A percentile compares a stretch with the other conserved stretches of the same genome.
Evolutionary conservation across 208 protist genomes (phyloP).

Genomic region (Trypanosoma theileri): DNA sequence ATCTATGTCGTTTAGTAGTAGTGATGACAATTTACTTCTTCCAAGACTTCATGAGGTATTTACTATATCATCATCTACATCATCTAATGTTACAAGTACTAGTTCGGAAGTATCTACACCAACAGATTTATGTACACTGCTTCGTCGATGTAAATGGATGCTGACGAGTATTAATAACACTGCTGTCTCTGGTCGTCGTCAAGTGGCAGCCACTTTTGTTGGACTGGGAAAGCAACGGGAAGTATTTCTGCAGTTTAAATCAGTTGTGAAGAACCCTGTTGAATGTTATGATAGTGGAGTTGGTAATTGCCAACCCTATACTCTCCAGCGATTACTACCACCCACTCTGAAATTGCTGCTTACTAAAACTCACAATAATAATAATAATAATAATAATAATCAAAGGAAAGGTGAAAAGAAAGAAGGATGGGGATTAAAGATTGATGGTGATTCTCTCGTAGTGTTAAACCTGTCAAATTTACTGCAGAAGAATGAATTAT

Average conservation of each 20-base stretch:
- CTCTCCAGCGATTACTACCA: conserved; percentile 9
- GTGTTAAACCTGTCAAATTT: conserved; percentile 25
- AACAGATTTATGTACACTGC: conserved; percentile 7
- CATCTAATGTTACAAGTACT: background rate
- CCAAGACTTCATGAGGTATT: conserved; percentile 1
- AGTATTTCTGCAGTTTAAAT: conserved; percentile 29
- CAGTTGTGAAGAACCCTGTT: background rate
- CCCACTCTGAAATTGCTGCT: conserved; percentile 9
- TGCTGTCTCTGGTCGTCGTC: conserved; percentile 24
- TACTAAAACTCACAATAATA: background rate
- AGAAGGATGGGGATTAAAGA: conserved; percentile 27
- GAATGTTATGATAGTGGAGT: background rate
- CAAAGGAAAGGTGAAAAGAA: no score
- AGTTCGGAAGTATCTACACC: background rate
- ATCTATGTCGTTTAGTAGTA: background rate
- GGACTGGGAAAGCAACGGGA: conserved; percentile 16
- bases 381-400: background rate
- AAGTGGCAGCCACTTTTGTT: conserved; percentile 45
- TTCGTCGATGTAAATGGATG: conserved; percentile 30
- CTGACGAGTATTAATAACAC: conserved; percentile 31
- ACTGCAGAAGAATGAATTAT: background rate
- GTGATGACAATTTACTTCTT: conserved; percentile 1
- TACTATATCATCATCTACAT: background rate
- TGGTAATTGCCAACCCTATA: background rate
- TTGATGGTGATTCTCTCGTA: conserved; percentile 21